Evolutionary conservation across 257 asterid species (phyloP).

Genomic region (Rubia yunnanensis): DNA sequence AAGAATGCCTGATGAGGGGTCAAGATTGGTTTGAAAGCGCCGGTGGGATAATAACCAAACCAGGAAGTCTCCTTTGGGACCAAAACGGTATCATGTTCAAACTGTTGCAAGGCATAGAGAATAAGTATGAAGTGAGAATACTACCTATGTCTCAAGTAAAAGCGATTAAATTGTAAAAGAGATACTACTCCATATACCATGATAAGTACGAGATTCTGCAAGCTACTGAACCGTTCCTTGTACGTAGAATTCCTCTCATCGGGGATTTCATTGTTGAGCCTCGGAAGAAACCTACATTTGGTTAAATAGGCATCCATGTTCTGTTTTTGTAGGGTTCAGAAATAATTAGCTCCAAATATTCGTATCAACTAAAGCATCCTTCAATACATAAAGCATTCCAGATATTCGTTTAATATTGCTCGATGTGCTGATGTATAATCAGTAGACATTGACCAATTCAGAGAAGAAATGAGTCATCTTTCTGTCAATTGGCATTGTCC

Average conservation of each 20-base stretch:
- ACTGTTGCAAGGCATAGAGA: slow-evolving; percentile 28
- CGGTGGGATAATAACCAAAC: slow-evolving; percentile 96
- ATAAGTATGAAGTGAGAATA: background rate
- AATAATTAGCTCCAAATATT: background rate
- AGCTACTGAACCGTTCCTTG: slow-evolving; percentile 71
- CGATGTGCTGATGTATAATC: too few species aligned
- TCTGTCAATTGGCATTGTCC: background rate
- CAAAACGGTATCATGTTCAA: slow-evolving; percentile 82
- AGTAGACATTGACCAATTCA: background rate
- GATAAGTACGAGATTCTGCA: slow-evolving; percentile 74
- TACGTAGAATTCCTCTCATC: slow-evolving; percentile 59
- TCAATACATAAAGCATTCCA: background rate
- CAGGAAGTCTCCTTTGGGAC: slow-evolving; percentile 92
- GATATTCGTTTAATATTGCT: too few species aligned
- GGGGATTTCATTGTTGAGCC: slow-evolving; percentile 85
- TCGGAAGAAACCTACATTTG: slow-evolving; percentile 82
- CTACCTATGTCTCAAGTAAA: too few species aligned
- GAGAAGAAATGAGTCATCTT: background rate
- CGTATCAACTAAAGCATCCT: background rate
- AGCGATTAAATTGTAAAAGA: slow-evolving; percentile 2
- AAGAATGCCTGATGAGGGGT: slow-evolving; percentile 59
- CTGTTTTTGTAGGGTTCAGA: slow-evolving; percentile 24
- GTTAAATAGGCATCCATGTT: slow-evolving; percentile 53
- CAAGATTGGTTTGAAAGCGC: slow-evolving; percentile 60
- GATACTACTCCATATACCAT: slow-evolving; percentile 40